Evolutionary conservation across 768 basidiomycete species (phyloP), one percentile per base, ranked within the genome.

Genomic region (Lyophyllum semitale): DNA sequence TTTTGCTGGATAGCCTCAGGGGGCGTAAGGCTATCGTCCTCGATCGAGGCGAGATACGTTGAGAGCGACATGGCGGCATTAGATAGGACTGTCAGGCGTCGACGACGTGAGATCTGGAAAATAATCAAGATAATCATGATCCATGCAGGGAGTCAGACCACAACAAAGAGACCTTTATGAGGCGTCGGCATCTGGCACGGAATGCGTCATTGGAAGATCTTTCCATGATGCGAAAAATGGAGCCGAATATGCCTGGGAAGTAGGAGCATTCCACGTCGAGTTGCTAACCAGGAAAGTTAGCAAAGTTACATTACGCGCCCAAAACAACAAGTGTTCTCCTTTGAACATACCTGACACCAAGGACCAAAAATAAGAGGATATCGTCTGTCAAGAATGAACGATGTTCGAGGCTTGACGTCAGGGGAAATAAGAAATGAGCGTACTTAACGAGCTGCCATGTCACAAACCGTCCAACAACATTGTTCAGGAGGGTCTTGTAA

Each of bases 341-440:
- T 57, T 44, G 52, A 41, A 49, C 11, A 22, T 73, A 87, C 89
- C 74, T 78, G 77, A 64, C 77, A 75, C 84, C 84, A 85, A 25
- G 76, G 68, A 2, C 91, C 91, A 66, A 92, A 93, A 53, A 91
- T 81, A 35, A 90, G 74, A 20, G 91, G 91, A 71, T 91, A 91
- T 2, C 84, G 84, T 63, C 91, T 92, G 60, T 32, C 20, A 51
- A 35, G 41, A 17, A 27, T 12, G 6, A 20, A 29, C 15, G 15
- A 29, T 27, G 41, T 1, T 17, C 32, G 22, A 52, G 25, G 35
- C 18, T 61, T 55, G 48, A 49, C 52, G 33, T 56, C 11, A 57
- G 25, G 12, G 33, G 26, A 43, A 37, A 25, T 40, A 20, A 56
- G 35, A 48, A 49, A 57, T 4, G 17, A 23, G 68, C 76, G 40